Conservation (phyloP, 1,139 yeast genomes). For the Candida buenavistaensis region DNA sequence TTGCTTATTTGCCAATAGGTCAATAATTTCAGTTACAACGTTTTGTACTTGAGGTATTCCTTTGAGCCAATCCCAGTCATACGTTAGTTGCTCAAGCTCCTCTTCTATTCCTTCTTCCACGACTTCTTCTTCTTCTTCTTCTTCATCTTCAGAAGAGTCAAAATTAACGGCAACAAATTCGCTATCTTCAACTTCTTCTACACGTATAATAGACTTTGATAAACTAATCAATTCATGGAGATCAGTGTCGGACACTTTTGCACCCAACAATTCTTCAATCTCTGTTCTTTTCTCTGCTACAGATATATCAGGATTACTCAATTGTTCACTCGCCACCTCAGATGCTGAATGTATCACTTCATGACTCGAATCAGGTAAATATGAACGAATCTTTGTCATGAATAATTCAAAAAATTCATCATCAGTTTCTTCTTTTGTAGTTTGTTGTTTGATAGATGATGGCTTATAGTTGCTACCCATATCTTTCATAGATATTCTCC, state of each 20-base stretch:
- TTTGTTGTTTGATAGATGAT: conserved; percentile 3
- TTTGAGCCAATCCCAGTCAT: conserved; percentile 10
- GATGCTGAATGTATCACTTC: conserved; percentile 56
- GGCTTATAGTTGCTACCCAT: conserved; percentile 54
- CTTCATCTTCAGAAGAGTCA: conserved; percentile 13
- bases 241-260: conserved; percentile 40
- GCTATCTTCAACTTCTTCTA: conserved; percentile 25
- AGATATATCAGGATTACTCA: conserved; percentile 48
- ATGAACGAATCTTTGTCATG: conserved; percentile 26
- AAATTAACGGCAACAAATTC: conserved; percentile 14
- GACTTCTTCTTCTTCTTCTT: conserved; percentile 18
- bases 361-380: conserved; percentile 40
- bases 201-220: conserved; percentile 44
- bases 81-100: conserved; percentile 1
- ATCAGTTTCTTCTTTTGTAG: conserved; percentile 15
- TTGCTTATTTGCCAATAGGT: conserved; percentile 17
- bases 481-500: conserved; percentile 61
- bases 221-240: conserved; percentile 56
- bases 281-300: conserved; percentile 34
- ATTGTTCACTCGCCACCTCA: conserved; percentile 61
- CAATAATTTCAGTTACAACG: conserved; percentile 12
- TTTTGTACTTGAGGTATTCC: conserved; percentile 1
- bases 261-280: conserved; percentile 44
- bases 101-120: conserved; percentile 16
- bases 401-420: conserved; percentile 31